Base-by-base conservation (phyloP, 257 asterid genomes). In the Fraxinus excelsior region DNA sequence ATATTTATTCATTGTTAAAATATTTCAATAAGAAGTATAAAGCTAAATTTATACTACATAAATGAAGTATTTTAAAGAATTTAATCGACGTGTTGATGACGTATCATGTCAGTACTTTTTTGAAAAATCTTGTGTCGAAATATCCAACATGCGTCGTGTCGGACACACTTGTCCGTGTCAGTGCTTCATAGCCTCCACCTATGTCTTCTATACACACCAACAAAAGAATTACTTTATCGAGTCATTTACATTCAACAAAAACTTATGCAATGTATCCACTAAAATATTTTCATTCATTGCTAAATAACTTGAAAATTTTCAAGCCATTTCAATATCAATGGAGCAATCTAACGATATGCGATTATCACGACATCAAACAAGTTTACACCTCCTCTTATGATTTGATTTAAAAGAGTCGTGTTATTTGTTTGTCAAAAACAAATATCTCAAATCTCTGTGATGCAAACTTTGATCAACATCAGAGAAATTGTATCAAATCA, bases 391-490 rank as follows among this genome's bases (percentile, higher is more conserved):
- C 51, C 53, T 49, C 71, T 72, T n/a, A 64, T 32, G 23, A 28
- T 73, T 40, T 80, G 69, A 38, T 68, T 71, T 66, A 31, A 35
- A 64, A 46, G 19, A 23, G 66, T n/a, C 79, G 19, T n/a, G 76
- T 31, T 25, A 46, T 40, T 72, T 29, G 71, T 25, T 38, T 65
- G 71, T 12, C 32, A 16, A 56, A 32, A 37, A 62, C 9, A 29
- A 29, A 42, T 26, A 25, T 23, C 25, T 12, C 42, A 12, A 19
- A 9, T 12, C 21, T 23, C n/a, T 25, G 10, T 44, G 13, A 40
- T 42, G 64, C 37, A 40, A 71, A 38, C 46, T 37, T 25, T 42
- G 12, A 23, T 37, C 3, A 62, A 40, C 74, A 56, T 56, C 75
- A 44, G 80, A 42, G 34, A 58, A 76, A 8, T 56, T n/a, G 11